A percentile compares a stretch with the other conserved stretches of the same genome.
Conservation (phyloP, 805 yeast genomes). For the Candida quercuum region DNA sequence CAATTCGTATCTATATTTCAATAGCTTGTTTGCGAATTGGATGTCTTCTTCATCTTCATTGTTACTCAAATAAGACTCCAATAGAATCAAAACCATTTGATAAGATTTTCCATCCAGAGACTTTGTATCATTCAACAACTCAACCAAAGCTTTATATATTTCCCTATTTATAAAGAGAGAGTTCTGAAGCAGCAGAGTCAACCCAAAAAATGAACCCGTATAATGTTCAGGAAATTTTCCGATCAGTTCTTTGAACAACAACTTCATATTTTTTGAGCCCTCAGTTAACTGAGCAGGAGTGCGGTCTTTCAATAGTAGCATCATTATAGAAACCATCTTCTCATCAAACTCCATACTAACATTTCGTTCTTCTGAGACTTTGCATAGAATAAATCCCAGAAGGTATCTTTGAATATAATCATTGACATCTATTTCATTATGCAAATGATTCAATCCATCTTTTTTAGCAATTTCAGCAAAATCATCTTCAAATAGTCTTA, state of each 20-base stretch:
- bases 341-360: slow-evolving; percentile 1
- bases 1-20: not conserved
- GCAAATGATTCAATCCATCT: slow-evolving; percentile 11
- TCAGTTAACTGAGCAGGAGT: not conserved
- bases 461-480: slow-evolving; percentile 14
- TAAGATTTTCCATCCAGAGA: slow-evolving; percentile 4
- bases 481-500: slow-evolving; percentile 17
- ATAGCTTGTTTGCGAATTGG: not conserved
- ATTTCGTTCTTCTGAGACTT: slow-evolving; percentile 5
- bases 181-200: slow-evolving; percentile 14
- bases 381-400: slow-evolving; percentile 14
- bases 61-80: slow-evolving; percentile 8
- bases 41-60: not conserved
- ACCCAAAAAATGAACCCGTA: slow-evolving; percentile 8
- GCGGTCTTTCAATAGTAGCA: not conserved
- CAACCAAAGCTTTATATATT: not conserved
- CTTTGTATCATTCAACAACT: not conserved
- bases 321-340: slow-evolving; percentile 1
- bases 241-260: slow-evolving; percentile 9
- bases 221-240: slow-evolving; percentile 4
- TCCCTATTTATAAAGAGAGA: not conserved
- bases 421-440: slow-evolving; percentile 1
- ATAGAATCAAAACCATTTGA: slow-evolving; percentile 11
- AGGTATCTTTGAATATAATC: slow-evolving; percentile 5
- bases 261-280: slow-evolving; percentile 4